Evolutionary conservation across 148 eudicot species (phyloP).

Genomic region (Amaranthus palmeri): DNA sequence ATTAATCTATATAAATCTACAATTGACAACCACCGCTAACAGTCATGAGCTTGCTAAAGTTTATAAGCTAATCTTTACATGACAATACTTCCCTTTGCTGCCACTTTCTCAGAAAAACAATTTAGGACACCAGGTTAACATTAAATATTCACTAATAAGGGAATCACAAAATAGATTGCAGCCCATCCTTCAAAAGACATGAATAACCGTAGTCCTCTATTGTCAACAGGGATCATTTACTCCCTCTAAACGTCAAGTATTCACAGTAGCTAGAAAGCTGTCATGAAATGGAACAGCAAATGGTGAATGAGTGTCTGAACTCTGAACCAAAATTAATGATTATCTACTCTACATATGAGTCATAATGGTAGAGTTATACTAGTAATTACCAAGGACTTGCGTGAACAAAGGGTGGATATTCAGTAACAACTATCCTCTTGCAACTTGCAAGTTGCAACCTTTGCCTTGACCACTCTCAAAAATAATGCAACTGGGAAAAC

Average conservation of each 20-base stretch:
- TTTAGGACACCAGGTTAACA: background rate
- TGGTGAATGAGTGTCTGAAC: background rate
- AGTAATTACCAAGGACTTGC: background rate
- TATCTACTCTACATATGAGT: background rate
- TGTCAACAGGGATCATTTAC: background rate
- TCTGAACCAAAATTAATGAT: background rate
- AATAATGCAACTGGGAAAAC: background rate
- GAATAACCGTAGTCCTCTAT: background rate
- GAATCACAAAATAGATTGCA: background rate
- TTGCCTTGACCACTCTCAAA: conserved; percentile 1
- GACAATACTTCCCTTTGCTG: background rate
- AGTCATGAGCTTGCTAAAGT: background rate
- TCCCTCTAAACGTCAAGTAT: background rate
- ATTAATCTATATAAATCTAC: background rate
- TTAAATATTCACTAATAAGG: background rate
- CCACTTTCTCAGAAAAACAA: background rate
- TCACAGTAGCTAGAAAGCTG: background rate
- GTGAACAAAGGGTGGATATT: background rate
- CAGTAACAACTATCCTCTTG: background rate
- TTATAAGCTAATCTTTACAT: background rate
- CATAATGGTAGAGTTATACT: background rate
- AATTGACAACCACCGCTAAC: background rate
- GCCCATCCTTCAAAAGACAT: background rate
- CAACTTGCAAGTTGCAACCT: background rate
- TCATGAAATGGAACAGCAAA: background rate